These are phyloP conservation scores for Picea mariana DNA, from an alignment of 83 land plant genomes.

Conservation along the genomic window DNA sequence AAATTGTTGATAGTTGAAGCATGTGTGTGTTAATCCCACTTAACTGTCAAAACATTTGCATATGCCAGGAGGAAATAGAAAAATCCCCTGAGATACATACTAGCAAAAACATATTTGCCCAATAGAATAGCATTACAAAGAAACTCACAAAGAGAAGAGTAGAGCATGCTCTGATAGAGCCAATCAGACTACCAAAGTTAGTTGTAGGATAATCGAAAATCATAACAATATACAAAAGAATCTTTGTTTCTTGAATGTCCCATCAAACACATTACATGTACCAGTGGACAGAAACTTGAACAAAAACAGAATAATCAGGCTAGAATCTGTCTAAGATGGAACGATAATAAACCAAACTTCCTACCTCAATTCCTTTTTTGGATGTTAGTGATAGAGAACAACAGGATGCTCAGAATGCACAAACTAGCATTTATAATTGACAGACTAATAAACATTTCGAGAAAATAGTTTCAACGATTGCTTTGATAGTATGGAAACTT, in stretches of 20 bases:
- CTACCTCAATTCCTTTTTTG: constrained; percentile 2
- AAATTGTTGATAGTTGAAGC: background rate
- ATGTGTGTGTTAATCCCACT: too few species aligned
- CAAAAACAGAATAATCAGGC: background rate
- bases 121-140: background rate
- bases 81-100: background rate
- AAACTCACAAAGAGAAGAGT: background rate
- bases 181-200: background rate
- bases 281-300: background rate
- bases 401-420: too few species aligned
- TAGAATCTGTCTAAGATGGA: background rate
- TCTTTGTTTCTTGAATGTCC: background rate
- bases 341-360: background rate
- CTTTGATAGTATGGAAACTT: too few species aligned
- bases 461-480: too few species aligned
- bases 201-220: background rate
- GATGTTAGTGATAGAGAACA: too few species aligned
- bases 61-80: background rate
- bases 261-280: background rate
- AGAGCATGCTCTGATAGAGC: background rate
- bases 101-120: background rate
- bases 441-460: too few species aligned
- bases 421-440: too few species aligned
- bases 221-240: background rate
- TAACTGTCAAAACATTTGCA: background rate